Base-by-base conservation (phyloP, 306 rosid genomes). In the Sesbania bispinosa region DNA sequence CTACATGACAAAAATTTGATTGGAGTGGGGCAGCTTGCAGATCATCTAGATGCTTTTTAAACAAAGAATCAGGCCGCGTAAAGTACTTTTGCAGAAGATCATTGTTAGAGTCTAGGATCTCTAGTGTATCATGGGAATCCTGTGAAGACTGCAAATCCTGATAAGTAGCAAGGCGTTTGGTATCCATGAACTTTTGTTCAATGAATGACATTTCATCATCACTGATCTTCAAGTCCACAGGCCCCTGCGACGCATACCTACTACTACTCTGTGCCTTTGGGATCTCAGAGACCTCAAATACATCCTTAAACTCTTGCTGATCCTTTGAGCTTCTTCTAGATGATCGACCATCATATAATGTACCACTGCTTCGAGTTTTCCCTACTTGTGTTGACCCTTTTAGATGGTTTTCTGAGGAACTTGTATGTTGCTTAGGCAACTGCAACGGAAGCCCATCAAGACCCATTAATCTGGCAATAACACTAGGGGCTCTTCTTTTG, bases 391-490 rank as follows among this genome's bases (percentile, higher is more conserved):
- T 43, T n/a, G 73, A 45, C 50, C 78, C 62, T 51, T 66, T 79
- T 63, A 13, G 36, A 74, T 54, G 30, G 54, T 19, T 71, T 42
- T 81, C 89, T 2, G 84, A 39, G 11, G 67, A 45, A 69, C 43
- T 62, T 48, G 67, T 84, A 0, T 71, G 80, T 27, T 83, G 87
- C 79, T 67, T 90, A 64, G 86, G 65, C 72, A 76, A 85, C 76
- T 73, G 84, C 69, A 78, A 75, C 0, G 92, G 94, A 82, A 86
- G 48, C 67, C 88, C 94, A 53, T 90, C 97, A 33, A 90, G 92
- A 70, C 97, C 97, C 97, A 90, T 90, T 87, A 90, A 76, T 74
- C 79, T 90, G 53, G 92, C 95, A 77, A 90, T 67, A 42, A 89
- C 85, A 79, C 87, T 76, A 0, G 92, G 90, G 1, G 88, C 39